Evolutionary conservation across 129 eudicot genomes (phyloP), one percentile per base, ranked within the genome.

Genomic region (Rutidosis leptorrhynchoides): DNA sequence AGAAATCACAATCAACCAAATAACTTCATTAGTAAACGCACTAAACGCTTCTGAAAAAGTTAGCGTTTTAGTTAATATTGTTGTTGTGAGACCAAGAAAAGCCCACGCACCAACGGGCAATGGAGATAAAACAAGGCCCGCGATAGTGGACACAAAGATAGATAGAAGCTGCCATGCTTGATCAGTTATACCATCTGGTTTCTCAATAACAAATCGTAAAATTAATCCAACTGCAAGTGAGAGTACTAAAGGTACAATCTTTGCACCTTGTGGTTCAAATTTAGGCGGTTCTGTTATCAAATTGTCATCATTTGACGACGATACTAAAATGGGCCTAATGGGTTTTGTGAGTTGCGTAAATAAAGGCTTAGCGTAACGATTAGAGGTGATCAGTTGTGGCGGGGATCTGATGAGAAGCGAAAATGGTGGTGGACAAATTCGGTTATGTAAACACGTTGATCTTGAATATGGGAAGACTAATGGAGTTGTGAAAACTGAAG

Each of bases 21-120:
- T 91, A 11, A 87, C 93, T 42, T 87, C 97, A 32, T 81, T 90
- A 5, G 84, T 66, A 45, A 90, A 82, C 1, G 90, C 95, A 20
- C 76, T 62, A 51, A 90, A 90, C 5, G 97, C 97, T 20, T 88
- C 51, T 3, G 79, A 1, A 29, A 87, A 90, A 0, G 79, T 60
- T 7, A 84, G 73, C 8, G 95, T 90, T n/a, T 67, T 73, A 17
- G 97, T 82, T 2, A 90, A 37, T 29, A 90, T 46, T 1, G 91
- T 20, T 4, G 80, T 49, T 46, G 97, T 90, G 24, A 90, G 78
- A 24, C 87, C 87, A 7, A 87, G 58, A 52, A 90, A 90, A 9
- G 95, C 89, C 97, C 95, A 90, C 1, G 95, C 97, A 35, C 97
- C 97, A n/a, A 90, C 97, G 5, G 95, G 97, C 2, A 90, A 66